Evolutionary conservation across 2,329 filamentous ascomycete genomes (phyloP).

Genomic region (Alternaria postmessia): DNA sequence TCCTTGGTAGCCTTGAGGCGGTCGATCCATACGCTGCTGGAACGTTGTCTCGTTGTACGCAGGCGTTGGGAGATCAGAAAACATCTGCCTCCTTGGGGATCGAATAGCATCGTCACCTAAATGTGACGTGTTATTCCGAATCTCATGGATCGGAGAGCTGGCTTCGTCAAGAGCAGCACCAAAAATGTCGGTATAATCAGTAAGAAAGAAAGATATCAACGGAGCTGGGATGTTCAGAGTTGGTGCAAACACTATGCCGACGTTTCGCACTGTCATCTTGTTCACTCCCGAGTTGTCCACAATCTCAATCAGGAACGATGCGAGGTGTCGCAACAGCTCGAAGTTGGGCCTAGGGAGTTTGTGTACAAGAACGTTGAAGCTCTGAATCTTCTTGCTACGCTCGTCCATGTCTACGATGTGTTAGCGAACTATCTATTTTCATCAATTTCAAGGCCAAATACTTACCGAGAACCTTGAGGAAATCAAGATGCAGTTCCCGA

Average conservation of each 20-base stretch:
- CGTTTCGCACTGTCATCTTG: constrained; percentile 97
- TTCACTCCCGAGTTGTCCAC: constrained; percentile 89
- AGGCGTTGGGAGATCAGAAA: constrained; percentile 71
- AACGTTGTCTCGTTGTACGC: constrained; percentile 67
- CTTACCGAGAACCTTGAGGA: constrained; percentile 77
- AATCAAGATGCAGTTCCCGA: constrained; percentile 87
- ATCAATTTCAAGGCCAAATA: background rate
- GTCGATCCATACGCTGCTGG: constrained; percentile 38
- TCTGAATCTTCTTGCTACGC: constrained; percentile 76
- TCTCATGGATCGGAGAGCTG: constrained; percentile 55
- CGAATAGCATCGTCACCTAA: constrained; percentile 66
- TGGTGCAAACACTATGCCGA: constrained; percentile 97
- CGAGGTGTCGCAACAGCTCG: constrained; percentile 82
- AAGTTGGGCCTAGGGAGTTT: constrained; percentile 81
- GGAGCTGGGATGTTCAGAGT: constrained; percentile 96
- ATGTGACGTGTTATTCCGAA: constrained; percentile 52
- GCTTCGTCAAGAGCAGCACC: constrained; percentile 70
- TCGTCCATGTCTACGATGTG: constrained; percentile 70
- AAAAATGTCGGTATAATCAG: constrained; percentile 89
- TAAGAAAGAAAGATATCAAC: constrained; percentile 91
- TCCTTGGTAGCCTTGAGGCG: constrained; percentile 34
- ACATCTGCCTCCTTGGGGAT: constrained; percentile 71
- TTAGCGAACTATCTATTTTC: constrained; percentile 26
- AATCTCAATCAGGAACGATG: constrained; percentile 88
- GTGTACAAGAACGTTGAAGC: constrained; percentile 80